Conservation (phyloP, 225 moss, liverwort and hornwort species). For the Anthoceros angustus region DNA sequence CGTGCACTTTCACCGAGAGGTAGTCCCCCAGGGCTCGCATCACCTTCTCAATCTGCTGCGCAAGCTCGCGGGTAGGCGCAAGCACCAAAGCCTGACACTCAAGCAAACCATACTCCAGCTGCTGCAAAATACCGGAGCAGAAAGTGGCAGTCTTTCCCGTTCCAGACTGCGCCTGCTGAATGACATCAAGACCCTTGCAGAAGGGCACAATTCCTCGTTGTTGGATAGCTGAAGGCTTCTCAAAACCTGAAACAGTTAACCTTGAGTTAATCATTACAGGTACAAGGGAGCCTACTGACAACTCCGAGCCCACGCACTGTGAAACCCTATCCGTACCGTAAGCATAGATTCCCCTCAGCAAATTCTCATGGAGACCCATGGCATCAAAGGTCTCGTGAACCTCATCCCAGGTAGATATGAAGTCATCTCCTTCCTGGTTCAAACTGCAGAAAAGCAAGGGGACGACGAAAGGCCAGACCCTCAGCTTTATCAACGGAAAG, state of each 20-base stretch:
- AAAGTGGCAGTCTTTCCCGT: constrained; percentile 52
- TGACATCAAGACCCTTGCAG: constrained; percentile 42
- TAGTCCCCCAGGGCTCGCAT: constrained; percentile 56
- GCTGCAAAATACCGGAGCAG: constrained; percentile 43
- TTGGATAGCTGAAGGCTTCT: constrained; percentile 55
- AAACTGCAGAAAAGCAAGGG: constrained; percentile 13
- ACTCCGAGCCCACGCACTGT: neutral
- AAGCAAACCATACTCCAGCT: constrained; percentile 37
- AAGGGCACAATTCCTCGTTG: constrained; percentile 56
- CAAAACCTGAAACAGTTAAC: constrained; percentile 34
- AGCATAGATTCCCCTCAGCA: constrained; percentile 47
- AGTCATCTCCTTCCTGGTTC: constrained; percentile 39
- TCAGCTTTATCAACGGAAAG: neutral
- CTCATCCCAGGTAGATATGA: constrained; percentile 55
- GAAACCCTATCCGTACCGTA: constrained; percentile 22
- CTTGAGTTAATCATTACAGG: neutral
- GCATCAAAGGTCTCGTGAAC: constrained; percentile 51
- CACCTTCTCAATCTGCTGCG: constrained; percentile 53
- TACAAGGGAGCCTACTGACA: neutral
- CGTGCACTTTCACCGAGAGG: constrained; percentile 48
- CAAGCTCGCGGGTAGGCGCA: constrained; percentile 54
- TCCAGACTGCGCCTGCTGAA: constrained; percentile 46
- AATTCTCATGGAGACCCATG: constrained; percentile 47
- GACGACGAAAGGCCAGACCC: neutral
- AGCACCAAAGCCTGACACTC: constrained; percentile 55